Evolutionary conservation across 129 eudicot species (phyloP), one percentile per base, ranked within the genome.

Genomic region (Flaveria linearis): DNA sequence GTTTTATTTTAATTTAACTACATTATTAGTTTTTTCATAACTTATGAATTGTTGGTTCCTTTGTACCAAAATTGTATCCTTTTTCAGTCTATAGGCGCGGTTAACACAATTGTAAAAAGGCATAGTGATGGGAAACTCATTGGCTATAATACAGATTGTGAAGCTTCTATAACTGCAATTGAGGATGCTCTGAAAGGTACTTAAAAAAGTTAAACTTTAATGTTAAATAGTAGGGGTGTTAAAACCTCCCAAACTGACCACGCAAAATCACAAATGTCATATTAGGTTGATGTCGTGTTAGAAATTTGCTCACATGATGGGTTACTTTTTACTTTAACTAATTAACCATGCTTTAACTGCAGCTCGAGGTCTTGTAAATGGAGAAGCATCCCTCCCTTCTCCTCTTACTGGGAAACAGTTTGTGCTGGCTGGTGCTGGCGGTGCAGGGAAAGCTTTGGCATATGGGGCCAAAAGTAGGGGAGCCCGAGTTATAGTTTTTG

Each of bases 381-480:
- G 86, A 63, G 83, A 84, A 67, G 86, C 83, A 46, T 71, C 60
- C 17, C 72, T 69, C 72, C 80, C 81, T 49, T 87, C 92, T 65
- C 91, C 94, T 22, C 74, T 91, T 58, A 79, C 77, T 3, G 88
- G 84, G 42, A 91, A 85, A 76, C 80, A 84, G 73, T 91, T 91
- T 69, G 92, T 91, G 69, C 64, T 91, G 45, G 95, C 84, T 73
- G 97, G 97, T 52, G 95, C 97, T 20, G 97, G 97, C 11, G 97
- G 97, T 78, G 97, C 97, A 15, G 97, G 97, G 71, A 85, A 90
- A 87, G 95, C 97, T 41, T 78, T 91, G 65, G 90, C 97, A 22
- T 88, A 86, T 68, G 97, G 97, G 28, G 97, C 97, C 58, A 88
- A 85, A 73, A 85, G 58, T 68, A 85, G 92, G 82, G 95, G 95